phyloP scores from a whole-genome alignment of 1,284 basidiomycete genomes.

The Afroboletus lepidellus region DNA sequence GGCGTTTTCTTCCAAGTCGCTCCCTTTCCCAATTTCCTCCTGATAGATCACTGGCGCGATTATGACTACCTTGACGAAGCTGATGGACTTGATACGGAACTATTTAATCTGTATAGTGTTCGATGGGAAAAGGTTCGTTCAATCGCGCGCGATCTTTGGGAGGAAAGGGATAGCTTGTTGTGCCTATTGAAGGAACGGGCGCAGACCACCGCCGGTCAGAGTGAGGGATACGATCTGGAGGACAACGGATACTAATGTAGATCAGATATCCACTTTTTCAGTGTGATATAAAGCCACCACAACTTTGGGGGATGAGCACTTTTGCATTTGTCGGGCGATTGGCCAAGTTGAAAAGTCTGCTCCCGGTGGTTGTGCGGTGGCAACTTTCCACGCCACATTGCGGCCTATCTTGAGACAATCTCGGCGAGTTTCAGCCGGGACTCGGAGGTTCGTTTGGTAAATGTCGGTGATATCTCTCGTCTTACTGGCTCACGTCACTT shows the following conservation, averaged over 20 bases:
- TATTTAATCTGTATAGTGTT: conserved; percentile 1
- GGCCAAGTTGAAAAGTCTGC: no score
- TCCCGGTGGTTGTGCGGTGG: not conserved
- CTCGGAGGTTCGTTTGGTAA: no score
- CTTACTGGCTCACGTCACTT: not conserved
- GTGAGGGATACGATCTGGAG: no score
- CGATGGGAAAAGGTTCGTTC: conserved; percentile 6
- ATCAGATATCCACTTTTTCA: not conserved
- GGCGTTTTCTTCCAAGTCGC: conserved; percentile 16
- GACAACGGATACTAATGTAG: no score
- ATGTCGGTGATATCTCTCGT: not conserved
- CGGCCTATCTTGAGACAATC: not conserved
- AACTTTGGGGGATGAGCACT: no score
- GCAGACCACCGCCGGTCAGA: no score
- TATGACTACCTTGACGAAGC: not conserved
- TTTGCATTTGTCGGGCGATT: no score
- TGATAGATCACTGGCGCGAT: not conserved
- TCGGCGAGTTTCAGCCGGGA: not conserved
- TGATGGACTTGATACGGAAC: not conserved
- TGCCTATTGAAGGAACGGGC: no score
- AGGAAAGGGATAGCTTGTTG: not conserved
- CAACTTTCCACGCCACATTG: not conserved
- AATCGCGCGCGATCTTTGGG: conserved; percentile 8
- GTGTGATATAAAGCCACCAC: not conserved
- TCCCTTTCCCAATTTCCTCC: not conserved